Evolutionary conservation across 768 basidiomycete genomes (phyloP), one percentile per base, ranked within the genome.

Genomic region (Boletus tomentosulus): DNA sequence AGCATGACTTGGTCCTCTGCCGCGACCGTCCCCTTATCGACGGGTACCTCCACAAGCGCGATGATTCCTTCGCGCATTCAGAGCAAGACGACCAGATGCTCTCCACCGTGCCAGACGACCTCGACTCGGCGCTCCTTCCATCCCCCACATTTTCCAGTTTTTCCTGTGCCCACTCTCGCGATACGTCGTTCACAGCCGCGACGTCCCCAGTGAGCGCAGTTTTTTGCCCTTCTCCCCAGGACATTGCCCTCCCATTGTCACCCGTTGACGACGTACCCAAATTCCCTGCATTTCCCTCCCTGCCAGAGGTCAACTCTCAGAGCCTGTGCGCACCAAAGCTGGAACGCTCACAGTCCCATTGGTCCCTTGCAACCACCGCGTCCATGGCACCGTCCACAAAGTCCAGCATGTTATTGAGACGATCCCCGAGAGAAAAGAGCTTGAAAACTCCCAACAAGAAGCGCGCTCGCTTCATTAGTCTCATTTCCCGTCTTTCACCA

Each of bases 361-460:
- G 68, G 68, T 69, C 68, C 13, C 53, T 71, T 24, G 68, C 68
- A 4, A 69, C 69, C 0, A 71, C 68, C 0, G 70, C 68, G 1
- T 69, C 69, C 15, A 11, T 71, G 0, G 33, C 67, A 0, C 61
- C 57, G 0, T 67, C 63, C 3, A 48, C 56, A 0, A 68, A 50
- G 31, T 34, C 51, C 0, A 43, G 39, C 7, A 35, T 51, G 0
- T 48, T 48, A 8, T 22, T 58, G 3, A 66, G 50, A 33, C 51
- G 54, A 0, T 49, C 61, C 1, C 50, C 60, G 37, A 69, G 60
- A 22, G 48, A 50, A 24, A 68, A 69, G 52, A 6, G 31, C 5
- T 4, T 57, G 9, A 71, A 70, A 48, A 59, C 62, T 0, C 67
- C 68, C 11, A 63, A 10, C 38, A 39, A 57, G 42, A 71, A 70